Evolutionary conservation across 208 protist genomes (phyloP).

Genomic region (Phytomonas sp.): DNA sequence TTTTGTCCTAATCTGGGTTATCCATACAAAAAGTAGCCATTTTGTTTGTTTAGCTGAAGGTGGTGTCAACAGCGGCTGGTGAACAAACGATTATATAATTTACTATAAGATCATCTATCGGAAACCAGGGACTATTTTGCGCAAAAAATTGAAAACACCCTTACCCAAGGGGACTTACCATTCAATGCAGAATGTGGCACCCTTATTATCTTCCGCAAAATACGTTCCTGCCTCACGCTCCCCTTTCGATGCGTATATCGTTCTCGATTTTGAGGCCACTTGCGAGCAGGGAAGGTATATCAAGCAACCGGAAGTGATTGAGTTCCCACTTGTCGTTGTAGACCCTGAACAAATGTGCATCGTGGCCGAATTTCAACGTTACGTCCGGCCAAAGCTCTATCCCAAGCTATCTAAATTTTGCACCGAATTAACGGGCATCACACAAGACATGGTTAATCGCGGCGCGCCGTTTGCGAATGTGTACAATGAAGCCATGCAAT

Average conservation of each 20-base stretch:
- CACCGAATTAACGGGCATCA: constrained; percentile 83
- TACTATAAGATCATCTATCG: neutral
- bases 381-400: constrained; percentile 64
- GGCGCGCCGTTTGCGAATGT: constrained; percentile 56
- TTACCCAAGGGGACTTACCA: neutral
- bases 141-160: neutral
- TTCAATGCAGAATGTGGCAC: neutral
- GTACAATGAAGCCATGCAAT: constrained; percentile 45
- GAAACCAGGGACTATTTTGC: neutral
- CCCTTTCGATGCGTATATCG: constrained; percentile 56
- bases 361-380: constrained; percentile 80
- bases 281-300: constrained; percentile 51
- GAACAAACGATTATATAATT: neutral
- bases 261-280: constrained; percentile 95
- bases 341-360: constrained; percentile 33
- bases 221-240: neutral
- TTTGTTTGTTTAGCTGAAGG: neutral
- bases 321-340: constrained; percentile 83
- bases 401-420: constrained; percentile 74
- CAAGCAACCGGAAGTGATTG: constrained; percentile 67
- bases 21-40: neutral
- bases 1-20: neutral
- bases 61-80: neutral
- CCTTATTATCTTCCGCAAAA: neutral
- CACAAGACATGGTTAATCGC: constrained; percentile 45